Evolutionary conservation across 768 basidiomycete genomes (phyloP).

Genomic region (Leccinum subgranulosum): DNA sequence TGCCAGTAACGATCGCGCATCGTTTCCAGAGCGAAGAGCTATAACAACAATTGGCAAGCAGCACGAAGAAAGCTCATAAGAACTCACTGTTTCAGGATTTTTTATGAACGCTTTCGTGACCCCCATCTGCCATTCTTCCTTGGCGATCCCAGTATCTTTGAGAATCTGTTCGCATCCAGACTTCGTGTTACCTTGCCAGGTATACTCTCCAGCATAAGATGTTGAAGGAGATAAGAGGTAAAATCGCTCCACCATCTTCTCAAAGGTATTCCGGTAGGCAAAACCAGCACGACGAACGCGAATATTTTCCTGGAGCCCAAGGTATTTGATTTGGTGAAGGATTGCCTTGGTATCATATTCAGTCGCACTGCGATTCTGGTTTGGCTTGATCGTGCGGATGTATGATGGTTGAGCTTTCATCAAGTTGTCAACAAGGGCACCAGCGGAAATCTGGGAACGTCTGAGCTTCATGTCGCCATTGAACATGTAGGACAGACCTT

Average conservation of each 20-base stretch:
- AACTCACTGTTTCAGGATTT: constrained; percentile 90
- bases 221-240: constrained; percentile 93
- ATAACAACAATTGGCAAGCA: not conserved
- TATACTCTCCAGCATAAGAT: constrained; percentile 98
- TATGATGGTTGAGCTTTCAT: constrained; percentile 98
- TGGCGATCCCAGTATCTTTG: constrained; percentile 91
- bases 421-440: constrained; percentile 93
- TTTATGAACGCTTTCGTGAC: constrained; percentile 99
- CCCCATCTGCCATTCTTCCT: constrained; percentile 99
- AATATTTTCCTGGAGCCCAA: constrained; percentile 97
- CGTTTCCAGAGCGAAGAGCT: constrained; percentile 97
- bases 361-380: constrained; percentile 87
- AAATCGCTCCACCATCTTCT: constrained; percentile 99
- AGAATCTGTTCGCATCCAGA: constrained; percentile 92
- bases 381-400: constrained; percentile 99
- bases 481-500: constrained; percentile 50
- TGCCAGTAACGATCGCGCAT: constrained; percentile 99
- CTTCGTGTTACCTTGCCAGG: constrained; percentile 86
- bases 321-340: constrained; percentile 98
- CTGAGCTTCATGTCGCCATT: not conserved
- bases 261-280: constrained; percentile 96
- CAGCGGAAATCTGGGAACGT: constrained; percentile 70
- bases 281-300: constrained; percentile 96
- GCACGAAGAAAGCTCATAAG: not conserved
- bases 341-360: constrained; percentile 96